Evolutionary conservation across 345 rosid species (phyloP), one percentile per base, ranked within the genome.

Genomic region (Eucalyptus decipiens): DNA sequence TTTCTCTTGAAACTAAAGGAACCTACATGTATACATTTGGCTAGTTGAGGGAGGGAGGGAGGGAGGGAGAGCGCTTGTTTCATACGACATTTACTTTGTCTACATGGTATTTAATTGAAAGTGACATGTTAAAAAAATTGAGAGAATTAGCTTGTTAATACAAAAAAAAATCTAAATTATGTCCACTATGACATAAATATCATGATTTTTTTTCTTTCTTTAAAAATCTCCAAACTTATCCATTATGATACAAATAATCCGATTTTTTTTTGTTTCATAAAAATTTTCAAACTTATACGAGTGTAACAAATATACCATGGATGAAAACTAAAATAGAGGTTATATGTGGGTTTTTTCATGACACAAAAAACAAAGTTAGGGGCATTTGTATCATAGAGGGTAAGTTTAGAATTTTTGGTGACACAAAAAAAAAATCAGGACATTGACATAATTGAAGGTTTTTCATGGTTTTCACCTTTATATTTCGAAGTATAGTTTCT

Each of bases 221-320:
- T 56, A 8, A 56, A 56, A 56, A 24, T 21, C 62, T 24, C 30
- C 11, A 56, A 23, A 56, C 56, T 19, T 56, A 56, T 56, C 28
- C 2, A 24, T 56, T 56, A 10, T 24, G 62, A 24, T 9, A 56
- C 62, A 56, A 56, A 56, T 24, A 23, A 9, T 2, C 6, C 1
- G 1, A 9, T 9, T 23, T 24, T 9, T 56, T 56, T 56, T 56
- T 4, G 6, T 9, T 24, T 23, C 0, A 0, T 52, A 24, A 10
- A 56, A 56, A 56, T 4, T 26, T 24, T 9, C 13, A 23, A 26
- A 24, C 13, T 56, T 23, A 2, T 56, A 56, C 0, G 9, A 56
- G 1, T 24, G 13, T 24, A 6, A 9, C 62, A 9, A 56, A 56
- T 56, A 1, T 54, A 21, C 26, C 60, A 8, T 56, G 62, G 2